phyloP scores from a whole-genome alignment of 176 grass and related monocot genomes.

The Aechmea fasciata region DNA sequence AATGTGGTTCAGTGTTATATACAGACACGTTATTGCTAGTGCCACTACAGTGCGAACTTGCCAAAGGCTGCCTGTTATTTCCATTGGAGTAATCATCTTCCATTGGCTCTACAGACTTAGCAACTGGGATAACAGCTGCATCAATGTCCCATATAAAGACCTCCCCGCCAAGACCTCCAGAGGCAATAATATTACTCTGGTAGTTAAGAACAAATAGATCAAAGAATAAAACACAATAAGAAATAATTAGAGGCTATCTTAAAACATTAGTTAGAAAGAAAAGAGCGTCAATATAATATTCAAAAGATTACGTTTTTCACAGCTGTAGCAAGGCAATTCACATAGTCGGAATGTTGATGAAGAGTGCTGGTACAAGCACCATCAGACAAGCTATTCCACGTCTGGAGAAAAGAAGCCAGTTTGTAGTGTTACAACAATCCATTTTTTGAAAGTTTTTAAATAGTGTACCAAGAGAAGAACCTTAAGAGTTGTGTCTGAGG shows the following conservation, averaged over 20 bases:
- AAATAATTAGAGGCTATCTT: background rate
- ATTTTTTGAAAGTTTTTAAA: background rate
- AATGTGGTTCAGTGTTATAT: constrained; percentile 44
- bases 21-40: constrained; percentile 28
- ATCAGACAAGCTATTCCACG: constrained; percentile 85
- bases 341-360: constrained; percentile 92
- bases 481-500: constrained; percentile 96
- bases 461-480: constrained; percentile 28
- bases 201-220: constrained; percentile 16
- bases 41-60: constrained; percentile 51
- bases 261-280: background rate
- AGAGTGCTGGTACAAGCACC: constrained; percentile 72
- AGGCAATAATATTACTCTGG: constrained; percentile 88
- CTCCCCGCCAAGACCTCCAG: constrained; percentile 87
- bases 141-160: constrained; percentile 98
- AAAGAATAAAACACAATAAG: constrained; percentile 17
- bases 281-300: background rate
- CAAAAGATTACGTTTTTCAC: constrained; percentile 65
- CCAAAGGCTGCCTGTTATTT: constrained; percentile 45
- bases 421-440: constrained; percentile 2
- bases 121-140: constrained; percentile 56
- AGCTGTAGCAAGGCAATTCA: constrained; percentile 78
- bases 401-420: constrained; percentile 34
- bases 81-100: constrained; percentile 75
- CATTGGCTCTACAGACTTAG: constrained; percentile 56